A percentile compares a stretch with the other conserved stretches of the same genome.
These are phyloP conservation scores for Conticribra weissflogii DNA, from an alignment of 108 stramenopile genomes.

Conservation along the genomic window DNA sequence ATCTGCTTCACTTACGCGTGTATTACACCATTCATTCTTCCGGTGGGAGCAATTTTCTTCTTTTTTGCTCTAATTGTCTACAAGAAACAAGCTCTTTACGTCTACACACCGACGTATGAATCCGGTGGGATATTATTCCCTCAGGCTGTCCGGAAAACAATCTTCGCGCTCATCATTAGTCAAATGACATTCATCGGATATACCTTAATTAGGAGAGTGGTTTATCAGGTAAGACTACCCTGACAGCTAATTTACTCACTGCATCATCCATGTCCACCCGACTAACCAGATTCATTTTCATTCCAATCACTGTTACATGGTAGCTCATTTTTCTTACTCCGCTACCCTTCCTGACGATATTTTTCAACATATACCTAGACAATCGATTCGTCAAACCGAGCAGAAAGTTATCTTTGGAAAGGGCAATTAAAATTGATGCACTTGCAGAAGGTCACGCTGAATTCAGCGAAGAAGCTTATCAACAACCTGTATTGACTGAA, in stretches of 20 bases:
- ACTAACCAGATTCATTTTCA: no score
- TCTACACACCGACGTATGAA: conserved; percentile 67
- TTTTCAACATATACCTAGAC: conserved; percentile 63
- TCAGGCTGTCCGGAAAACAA: conserved; percentile 67
- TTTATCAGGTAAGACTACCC: conserved; percentile 50
- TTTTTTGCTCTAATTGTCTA: conserved; percentile 56
- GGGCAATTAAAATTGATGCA: conserved; percentile 85
- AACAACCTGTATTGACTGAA: conserved; percentile 87
- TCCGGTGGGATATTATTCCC: conserved; percentile 58
- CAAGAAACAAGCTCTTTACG: conserved; percentile 63
- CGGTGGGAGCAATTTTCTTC: conserved; percentile 57
- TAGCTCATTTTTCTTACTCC: conserved; percentile 63
- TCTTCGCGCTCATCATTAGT: conserved; percentile 81
- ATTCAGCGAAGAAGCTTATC: conserved; percentile 77
- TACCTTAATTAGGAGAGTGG: conserved; percentile 65
- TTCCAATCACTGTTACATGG: not conserved
- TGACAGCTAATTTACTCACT: no score
- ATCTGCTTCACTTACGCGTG: conserved; percentile 66
- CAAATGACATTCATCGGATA: conserved; percentile 88
- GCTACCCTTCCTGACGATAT: conserved; percentile 73
- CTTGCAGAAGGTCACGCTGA: conserved; percentile 51
- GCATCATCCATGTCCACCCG: no score
- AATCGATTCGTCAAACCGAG: conserved; percentile 71
- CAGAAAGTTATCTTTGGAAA: conserved; percentile 75
- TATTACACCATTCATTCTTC: conserved; percentile 59